Base-by-base conservation (phyloP, 2,329 filamentous ascomycete genomes). In the Penicillium sclerotigenum region DNA sequence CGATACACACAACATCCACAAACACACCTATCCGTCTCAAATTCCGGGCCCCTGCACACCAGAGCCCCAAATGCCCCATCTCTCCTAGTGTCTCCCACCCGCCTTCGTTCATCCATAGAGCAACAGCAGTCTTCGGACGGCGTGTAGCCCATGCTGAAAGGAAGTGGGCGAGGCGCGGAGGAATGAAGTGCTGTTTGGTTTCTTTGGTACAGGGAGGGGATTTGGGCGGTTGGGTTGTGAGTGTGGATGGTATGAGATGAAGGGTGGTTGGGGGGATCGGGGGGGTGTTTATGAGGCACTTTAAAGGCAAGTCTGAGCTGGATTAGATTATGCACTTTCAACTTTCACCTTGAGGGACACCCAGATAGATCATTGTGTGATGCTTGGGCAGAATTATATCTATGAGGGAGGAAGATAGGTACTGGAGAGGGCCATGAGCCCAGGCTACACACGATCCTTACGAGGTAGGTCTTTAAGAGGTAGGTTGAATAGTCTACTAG, bases 231-330 rank as follows among this genome's bases (percentile, higher is more conserved):
- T 13, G 10, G 48, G 26, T 10, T 33, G 28, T 48, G 47, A n/a
- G 22, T 38, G 37, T 33, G 28, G 31, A 42, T 29, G 37, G 45
- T 36, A 48, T 52, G 26, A 34, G 50, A 50, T 50, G 38, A 24
- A 47, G 43, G 24, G 13, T 22, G 20, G 22, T 26, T 54, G 51
- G 45, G 34, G 53, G 37, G 40, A 14, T 40, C 18, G 20, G 8
- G 36, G 36, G 36, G 33, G 46, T 49, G 65, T 70, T 57, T 5
- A 65, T 66, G 65, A 67, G 53, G 62, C 54, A 26, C 49, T 33
- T 59, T 63, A 51, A 69, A 69, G 67, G 66, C 67, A 69, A 69
- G 66, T 69, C 67, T 69, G 67, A 69, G 65, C 64, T 68, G 65
- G 50, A 14, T 29, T 26, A 31, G 26, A 36, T 26, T 38, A 50